Conservation (phyloP, 2,329 filamentous ascomycete species). For the Aspergillus piperis region DNA sequence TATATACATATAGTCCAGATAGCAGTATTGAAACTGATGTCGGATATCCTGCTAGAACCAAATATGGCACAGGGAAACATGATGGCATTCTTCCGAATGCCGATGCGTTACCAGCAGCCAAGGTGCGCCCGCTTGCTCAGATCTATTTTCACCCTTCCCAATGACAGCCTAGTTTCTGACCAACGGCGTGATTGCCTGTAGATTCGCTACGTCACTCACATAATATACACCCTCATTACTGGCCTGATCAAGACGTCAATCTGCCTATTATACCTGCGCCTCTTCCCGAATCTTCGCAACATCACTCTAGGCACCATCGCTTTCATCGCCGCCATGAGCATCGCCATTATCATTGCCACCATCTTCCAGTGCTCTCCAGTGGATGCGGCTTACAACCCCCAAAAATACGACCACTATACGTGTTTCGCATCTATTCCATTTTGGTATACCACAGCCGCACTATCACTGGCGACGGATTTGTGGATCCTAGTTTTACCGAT, state of each 20-base stretch:
- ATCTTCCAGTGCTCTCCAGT: conserved; percentile 15
- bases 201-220: conserved; percentile 6
- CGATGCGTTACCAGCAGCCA: not conserved
- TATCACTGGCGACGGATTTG: conserved; percentile 13
- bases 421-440: conserved; percentile 12
- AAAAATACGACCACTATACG: not conserved
- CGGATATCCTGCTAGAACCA: not conserved
- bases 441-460: conserved; percentile 10
- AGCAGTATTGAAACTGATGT: not conserved
- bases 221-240: conserved; percentile 4
- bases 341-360: conserved; percentile 13
- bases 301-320: conserved; percentile 11
- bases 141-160: too few species aligned
- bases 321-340: conserved; percentile 14
- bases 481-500: conserved; percentile 16
- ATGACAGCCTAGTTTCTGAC: not conserved
- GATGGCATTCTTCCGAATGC: not conserved
- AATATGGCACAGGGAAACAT: not conserved
- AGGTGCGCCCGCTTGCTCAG: not conserved
- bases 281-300: conserved; percentile 10
- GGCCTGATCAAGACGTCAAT: conserved; percentile 13
- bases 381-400: not conserved
- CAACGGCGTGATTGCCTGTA: not conserved
- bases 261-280: conserved; percentile 6
- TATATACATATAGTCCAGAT: not conserved